phyloP scores from a whole-genome alignment of 495 filamentous ascomycete species.

The Rostrohypoxylon terebratum region DNA sequence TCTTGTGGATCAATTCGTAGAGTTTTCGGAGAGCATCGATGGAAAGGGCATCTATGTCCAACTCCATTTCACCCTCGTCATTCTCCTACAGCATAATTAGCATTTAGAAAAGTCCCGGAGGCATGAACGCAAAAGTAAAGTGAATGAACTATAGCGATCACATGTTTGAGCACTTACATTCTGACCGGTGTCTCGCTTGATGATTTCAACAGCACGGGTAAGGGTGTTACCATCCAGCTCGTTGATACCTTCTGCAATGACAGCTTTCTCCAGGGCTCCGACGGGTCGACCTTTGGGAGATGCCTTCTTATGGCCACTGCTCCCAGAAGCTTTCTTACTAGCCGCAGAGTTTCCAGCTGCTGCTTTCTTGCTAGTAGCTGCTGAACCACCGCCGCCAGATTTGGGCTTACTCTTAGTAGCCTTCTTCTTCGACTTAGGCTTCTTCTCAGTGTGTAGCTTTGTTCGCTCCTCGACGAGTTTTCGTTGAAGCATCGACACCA shows the following conservation, averaged over 20 bases:
- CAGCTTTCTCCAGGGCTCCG: conserved; percentile 82
- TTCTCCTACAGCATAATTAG: conserved; percentile 62
- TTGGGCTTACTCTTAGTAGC: conserved; percentile 53
- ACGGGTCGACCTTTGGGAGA: conserved; percentile 66
- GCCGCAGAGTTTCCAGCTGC: conserved; percentile 51
- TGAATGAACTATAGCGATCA: too few relatives aligned
- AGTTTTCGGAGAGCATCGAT: conserved; percentile 79
- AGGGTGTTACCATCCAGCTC: conserved; percentile 79
- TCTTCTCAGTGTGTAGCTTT: conserved; percentile 56
- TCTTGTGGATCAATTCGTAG: conserved; percentile 78
- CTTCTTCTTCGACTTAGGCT: conserved; percentile 54
- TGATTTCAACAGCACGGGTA: conserved; percentile 84
- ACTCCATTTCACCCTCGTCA: conserved; percentile 86
- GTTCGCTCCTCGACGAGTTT: conserved; percentile 62
- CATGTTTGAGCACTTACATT: conserved; percentile 61
- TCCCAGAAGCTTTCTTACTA: conserved; percentile 58
- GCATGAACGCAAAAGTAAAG: background rate
- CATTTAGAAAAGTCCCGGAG: background rate
- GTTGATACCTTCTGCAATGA: conserved; percentile 83
- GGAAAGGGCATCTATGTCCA: conserved; percentile 88
- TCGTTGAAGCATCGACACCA: conserved; percentile 61
- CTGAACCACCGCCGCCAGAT: conserved; percentile 31
- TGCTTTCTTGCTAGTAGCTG: conserved; percentile 48
- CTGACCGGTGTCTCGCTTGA: conserved; percentile 85
- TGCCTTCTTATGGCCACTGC: conserved; percentile 56